Percentiles rank a stretch among this genome's conserved stretches.
Evolutionary conservation across 305 asterid genomes (phyloP).

Genomic region (Solanum hybrid): DNA sequence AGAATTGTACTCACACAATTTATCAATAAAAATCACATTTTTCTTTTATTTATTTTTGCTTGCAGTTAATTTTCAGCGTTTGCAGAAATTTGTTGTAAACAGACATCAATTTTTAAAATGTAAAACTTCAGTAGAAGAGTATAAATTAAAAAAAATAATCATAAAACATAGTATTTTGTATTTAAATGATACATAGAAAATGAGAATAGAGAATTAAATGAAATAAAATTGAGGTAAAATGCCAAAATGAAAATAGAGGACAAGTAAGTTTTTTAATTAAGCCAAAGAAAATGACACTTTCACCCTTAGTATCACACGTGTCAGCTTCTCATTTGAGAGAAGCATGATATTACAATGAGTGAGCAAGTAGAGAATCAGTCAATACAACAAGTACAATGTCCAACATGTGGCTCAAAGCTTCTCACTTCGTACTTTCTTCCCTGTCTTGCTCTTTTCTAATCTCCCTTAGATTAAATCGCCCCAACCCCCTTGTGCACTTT

Average conservation of each 20-base stretch:
- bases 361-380: not conserved
- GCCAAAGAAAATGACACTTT: not conserved
- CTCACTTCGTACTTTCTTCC: not conserved
- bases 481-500: not conserved
- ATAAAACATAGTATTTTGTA: not conserved
- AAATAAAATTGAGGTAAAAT: not conserved
- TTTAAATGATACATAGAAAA: not conserved
- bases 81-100: not conserved
- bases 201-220: not conserved
- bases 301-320: not conserved
- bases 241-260: not conserved
- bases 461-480: not conserved
- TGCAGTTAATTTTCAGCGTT: not conserved
- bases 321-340: not conserved
- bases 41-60: not conserved
- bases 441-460: not conserved
- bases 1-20: not conserved
- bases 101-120: too few relatives aligned
- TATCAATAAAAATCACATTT: not conserved
- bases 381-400: not conserved
- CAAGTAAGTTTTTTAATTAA: too few relatives aligned
- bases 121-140: not conserved
- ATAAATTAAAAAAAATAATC: too few relatives aligned
- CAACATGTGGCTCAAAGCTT: not conserved
- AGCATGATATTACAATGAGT: not conserved